These are phyloP conservation scores for Periconia sp. DNA, from an alignment of 2,329 filamentous ascomycete species.

Conservation along the genomic window DNA sequence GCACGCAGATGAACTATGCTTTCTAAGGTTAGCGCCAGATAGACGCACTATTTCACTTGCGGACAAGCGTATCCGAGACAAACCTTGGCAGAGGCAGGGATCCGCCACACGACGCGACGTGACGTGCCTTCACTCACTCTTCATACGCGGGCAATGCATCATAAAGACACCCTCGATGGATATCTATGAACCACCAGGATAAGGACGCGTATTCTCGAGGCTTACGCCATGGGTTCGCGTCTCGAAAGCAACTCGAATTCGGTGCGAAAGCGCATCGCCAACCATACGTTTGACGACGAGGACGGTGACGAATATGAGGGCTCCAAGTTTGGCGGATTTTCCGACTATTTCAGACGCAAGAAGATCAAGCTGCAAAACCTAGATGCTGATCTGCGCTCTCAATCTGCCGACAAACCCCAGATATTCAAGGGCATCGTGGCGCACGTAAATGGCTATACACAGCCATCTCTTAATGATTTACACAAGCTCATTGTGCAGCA, in stretches of 20 bases:
- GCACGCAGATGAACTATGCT: too few species aligned
- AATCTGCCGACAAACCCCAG: slow-evolving; percentile 72
- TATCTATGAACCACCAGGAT: slow-evolving; percentile 17
- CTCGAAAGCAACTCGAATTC: slow-evolving; percentile 64
- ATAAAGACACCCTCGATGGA: slow-evolving; percentile 33
- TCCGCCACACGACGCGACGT: slow-evolving; percentile 16
- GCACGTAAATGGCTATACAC: slow-evolving; percentile 94
- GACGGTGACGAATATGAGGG: slow-evolving; percentile 88
- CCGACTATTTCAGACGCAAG: slow-evolving; percentile 92
- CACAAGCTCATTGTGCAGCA: slow-evolving; percentile 87
- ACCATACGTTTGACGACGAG: slow-evolving; percentile 78
- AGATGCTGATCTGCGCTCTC: slow-evolving; percentile 78
- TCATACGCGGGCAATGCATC: slow-evolving; percentile 21
- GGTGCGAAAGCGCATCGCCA: slow-evolving; percentile 69
- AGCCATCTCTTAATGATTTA: slow-evolving; percentile 87
- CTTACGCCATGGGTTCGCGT: slow-evolving; percentile 68
- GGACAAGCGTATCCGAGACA: background rate
- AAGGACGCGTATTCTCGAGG: too few species aligned
- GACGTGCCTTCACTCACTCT: slow-evolving; percentile 13
- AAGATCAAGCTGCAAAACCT: slow-evolving; percentile 97
- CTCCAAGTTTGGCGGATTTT: slow-evolving; percentile 86
- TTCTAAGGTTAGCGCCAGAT: too few species aligned
- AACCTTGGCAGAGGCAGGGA: slow-evolving; percentile 11
- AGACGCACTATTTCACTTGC: slow-evolving; percentile 2
- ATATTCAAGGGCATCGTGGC: slow-evolving; percentile 92